Percentiles rank a stretch among this genome's conserved stretches.
phyloP scores from a whole-genome alignment of 169 alveolate species.

The Plasmodium yoelii region DNA sequence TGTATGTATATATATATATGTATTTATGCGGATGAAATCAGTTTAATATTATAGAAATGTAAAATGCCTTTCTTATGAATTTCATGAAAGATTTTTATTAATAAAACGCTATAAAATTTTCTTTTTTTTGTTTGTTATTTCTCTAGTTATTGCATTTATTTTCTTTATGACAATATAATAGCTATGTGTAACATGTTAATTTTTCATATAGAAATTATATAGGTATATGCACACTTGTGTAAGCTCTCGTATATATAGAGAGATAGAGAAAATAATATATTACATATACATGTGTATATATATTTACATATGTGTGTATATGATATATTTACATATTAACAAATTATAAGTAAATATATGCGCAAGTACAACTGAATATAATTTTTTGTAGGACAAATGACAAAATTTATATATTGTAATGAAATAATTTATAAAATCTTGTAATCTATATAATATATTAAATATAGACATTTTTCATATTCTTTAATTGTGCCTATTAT shows the following conservation, averaged over 20 bases:
- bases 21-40: too few species aligned
- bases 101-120: background rate
- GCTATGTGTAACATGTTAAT: too few species aligned
- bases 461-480: slow-evolving; percentile 16
- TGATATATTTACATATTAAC: background rate
- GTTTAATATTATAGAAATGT: too few species aligned
- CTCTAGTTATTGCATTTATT: background rate
- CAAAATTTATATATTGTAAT: background rate
- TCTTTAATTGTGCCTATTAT: slow-evolving; percentile 25
- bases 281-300: slow-evolving; percentile 6
- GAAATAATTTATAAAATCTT: slow-evolving; percentile 10
- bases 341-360: background rate
- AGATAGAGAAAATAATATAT: background rate
- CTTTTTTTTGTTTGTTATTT: background rate
- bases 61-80: background rate
- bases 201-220: too few species aligned
- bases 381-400: background rate
- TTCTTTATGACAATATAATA: too few species aligned
- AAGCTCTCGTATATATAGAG: background rate
- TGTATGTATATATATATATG: too few species aligned
- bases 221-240: too few species aligned
- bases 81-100: background rate
- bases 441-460: slow-evolving; percentile 17
- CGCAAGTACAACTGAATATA: background rate
- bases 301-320: background rate